A percentile compares a stretch with the other conserved stretches of the same genome.
Conservation (phyloP, 2,329 filamentous ascomycete species). For the Alternaria infectoria region DNA sequence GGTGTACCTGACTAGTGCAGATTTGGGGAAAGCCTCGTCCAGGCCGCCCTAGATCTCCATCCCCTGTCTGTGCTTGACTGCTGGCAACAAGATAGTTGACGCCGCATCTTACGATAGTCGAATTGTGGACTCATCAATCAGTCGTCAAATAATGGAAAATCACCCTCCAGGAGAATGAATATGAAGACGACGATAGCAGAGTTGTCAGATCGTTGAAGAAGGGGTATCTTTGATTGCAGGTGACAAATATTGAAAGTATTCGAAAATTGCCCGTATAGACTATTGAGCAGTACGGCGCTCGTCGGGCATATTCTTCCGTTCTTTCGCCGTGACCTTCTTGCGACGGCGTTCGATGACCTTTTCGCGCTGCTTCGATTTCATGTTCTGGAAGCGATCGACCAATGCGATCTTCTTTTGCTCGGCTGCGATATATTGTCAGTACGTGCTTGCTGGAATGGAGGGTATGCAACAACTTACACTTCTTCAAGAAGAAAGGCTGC, state of each 20-base stretch:
- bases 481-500: slow-evolving; percentile 92
- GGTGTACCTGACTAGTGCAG: slow-evolving; percentile 1
- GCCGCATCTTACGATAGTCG: not conserved
- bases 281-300: slow-evolving; percentile 40
- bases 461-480: slow-evolving; percentile 51
- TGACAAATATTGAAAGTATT: not conserved
- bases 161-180: not conserved
- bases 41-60: not conserved
- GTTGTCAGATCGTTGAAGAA: not conserved
- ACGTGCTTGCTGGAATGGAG: too few relatives aligned
- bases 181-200: not conserved
- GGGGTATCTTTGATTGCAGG: slow-evolving; percentile 10
- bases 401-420: slow-evolving; percentile 89
- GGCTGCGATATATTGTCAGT: slow-evolving; percentile 49
- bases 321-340: slow-evolving; percentile 87
- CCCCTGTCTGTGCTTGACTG: not conserved
- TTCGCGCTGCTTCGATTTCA: slow-evolving; percentile 86
- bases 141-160: not conserved
- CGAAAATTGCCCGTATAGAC: not conserved
- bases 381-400: slow-evolving; percentile 76
- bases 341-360: slow-evolving; percentile 83
- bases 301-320: slow-evolving; percentile 69
- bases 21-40: not conserved
- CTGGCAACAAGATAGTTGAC: not conserved
- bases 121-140: not conserved